These are phyloP conservation scores for Cytospora schulzeri DNA, from an alignment of 2,329 filamentous ascomycete species.

Conservation along the genomic window DNA sequence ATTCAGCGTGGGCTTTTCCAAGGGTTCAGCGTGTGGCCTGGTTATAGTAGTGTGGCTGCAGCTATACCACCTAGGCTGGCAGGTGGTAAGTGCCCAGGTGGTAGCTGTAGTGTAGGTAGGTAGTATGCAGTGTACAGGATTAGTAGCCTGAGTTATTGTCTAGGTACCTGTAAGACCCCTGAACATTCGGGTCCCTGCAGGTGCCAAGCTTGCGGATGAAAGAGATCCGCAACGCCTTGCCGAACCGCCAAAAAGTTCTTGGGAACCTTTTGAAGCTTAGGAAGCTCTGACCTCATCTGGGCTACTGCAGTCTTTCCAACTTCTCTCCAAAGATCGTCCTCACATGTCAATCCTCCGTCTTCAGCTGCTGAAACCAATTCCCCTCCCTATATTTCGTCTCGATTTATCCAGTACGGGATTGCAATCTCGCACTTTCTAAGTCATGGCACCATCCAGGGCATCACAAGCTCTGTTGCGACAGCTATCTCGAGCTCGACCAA, in stretches of 20 bases:
- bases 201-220: not conserved
- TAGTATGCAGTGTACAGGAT: not conserved
- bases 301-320: not conserved
- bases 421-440: not conserved
- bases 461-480: constrained; percentile 17
- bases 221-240: constrained; percentile 3
- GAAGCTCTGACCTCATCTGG: constrained; percentile 14
- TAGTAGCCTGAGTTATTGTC: too few relatives aligned
- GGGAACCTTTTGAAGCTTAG: not conserved
- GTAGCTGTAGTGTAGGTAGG: not conserved
- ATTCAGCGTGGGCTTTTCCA: too few relatives aligned
- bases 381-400: not conserved
- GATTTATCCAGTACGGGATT: not conserved
- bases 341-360: not conserved
- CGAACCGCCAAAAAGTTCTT: constrained; percentile 5
- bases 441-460: constrained; percentile 28
- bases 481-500: constrained; percentile 11
- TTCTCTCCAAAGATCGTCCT: not conserved
- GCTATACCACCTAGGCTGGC: too few relatives aligned
- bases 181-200: not conserved
- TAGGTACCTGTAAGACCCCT: not conserved
- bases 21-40: too few relatives aligned
- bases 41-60: not conserved
- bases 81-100: not conserved
- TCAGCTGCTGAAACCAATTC: not conserved